Evolutionary conservation across 2,329 filamentous ascomycete genomes (phyloP), one percentile per base, ranked within the genome.

Genomic region (Xylaria sp.): DNA sequence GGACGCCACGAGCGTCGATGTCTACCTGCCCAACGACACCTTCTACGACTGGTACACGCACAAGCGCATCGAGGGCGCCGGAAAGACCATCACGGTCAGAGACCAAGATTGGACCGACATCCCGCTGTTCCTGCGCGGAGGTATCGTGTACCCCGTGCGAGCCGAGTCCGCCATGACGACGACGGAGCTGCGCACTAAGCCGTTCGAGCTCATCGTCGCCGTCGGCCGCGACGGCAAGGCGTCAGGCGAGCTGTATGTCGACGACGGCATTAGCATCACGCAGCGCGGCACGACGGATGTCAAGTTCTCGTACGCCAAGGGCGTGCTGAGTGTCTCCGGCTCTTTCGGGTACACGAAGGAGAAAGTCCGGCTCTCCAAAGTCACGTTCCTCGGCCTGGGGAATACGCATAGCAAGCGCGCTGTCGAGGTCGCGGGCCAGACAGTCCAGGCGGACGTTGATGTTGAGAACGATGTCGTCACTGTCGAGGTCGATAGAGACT

Each of bases 201-300:
- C 89, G 72, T 95, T 95, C 80, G 86, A 90, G 76, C 81, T 97
- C 59, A 75, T 95, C 42, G 85, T 97, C 53, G 90, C 92, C 0
- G 85, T 92, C 0, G 88, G 86, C 6, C 75, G 77, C 0, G 81
- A 90, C 60, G 91, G 90, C 3, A 87, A 81, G 6, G 93, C 93
- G 0, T 78, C 76, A 1, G 93, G 93, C 0, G 83, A 84, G 60
- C 82, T 96, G 65, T 96, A 94, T 77, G 81, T 96, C 5, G 93
- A 96, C 73, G 93, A 97, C 69, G 93, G 93, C 9, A 88, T 89
- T 67, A 89, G 86, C 31, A 74, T 94, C 59, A 81, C 87, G 67
- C 92, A 92, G 78, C 70, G 80, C 2, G 77, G 74, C 0, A 87
- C 84, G n/a, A 88, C 85, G 6, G 81, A 87, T 64, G 83, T 94